Percentiles rank a stretch among this genome's conserved stretches.
phyloP scores from a whole-genome alignment of 768 basidiomycete species.

The Hemileccinum impolitum region DNA sequence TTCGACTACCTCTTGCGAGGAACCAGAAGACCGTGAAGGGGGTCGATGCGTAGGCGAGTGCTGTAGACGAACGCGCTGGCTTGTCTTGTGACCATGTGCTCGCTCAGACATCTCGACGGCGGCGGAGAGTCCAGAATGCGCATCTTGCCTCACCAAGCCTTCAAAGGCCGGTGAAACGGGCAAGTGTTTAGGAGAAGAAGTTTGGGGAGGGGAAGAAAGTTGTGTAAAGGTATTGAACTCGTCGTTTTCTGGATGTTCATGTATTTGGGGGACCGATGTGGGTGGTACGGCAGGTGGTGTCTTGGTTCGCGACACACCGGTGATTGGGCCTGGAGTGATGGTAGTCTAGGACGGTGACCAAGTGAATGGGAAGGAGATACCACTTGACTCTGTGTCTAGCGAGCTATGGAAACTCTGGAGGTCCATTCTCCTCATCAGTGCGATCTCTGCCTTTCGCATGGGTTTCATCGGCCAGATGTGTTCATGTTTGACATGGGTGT shows the following conservation, averaged over 20 bases:
- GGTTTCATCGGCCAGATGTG: constrained; percentile 46
- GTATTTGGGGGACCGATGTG: background rate
- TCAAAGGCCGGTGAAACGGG: constrained; percentile 24
- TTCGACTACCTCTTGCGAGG: constrained; percentile 44
- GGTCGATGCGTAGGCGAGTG: constrained; percentile 2
- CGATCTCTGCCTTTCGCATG: constrained; percentile 44
- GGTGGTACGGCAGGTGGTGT: background rate
- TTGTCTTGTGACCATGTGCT: background rate
- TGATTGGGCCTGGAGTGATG: constrained; percentile 4
- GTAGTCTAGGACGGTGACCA: constrained; percentile 1
- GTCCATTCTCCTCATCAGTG: constrained; percentile 35
- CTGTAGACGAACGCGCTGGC: background rate
- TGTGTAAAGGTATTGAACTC: constrained; percentile 18
- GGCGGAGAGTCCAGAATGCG: constrained; percentile 5
- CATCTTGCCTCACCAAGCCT: constrained; percentile 9
- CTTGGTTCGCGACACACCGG: background rate
- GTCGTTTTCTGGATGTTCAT: background rate
- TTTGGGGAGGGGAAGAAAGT: constrained; percentile 19
- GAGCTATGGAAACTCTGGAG: constrained; percentile 33
- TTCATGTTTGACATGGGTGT: constrained; percentile 44
- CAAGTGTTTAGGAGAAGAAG: constrained; percentile 7
- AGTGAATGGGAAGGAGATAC: constrained; percentile 11
- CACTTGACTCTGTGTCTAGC: constrained; percentile 11
- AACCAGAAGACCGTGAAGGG: constrained; percentile 28
- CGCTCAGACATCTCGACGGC: constrained; percentile 21